A percentile compares a stretch with the other conserved stretches of the same genome.
These are phyloP conservation scores for Athelia psychrophila DNA, from an alignment of 1,284 basidiomycete genomes.

Conservation along the genomic window DNA sequence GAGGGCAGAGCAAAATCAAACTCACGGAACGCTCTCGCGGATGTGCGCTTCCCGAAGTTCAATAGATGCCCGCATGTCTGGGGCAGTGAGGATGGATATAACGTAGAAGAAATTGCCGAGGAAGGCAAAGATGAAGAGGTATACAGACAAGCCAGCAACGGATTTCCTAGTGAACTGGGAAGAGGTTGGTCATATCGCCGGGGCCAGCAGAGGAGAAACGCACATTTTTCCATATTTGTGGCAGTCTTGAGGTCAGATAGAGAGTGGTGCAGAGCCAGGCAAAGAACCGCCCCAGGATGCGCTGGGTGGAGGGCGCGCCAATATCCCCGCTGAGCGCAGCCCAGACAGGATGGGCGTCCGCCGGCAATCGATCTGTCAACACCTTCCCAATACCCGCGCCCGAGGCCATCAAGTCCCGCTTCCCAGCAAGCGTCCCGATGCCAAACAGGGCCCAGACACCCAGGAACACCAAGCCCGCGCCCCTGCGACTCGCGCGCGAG, in stretches of 20 bases:
- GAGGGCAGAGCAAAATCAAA: slow-evolving; percentile 14
- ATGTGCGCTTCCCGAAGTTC: slow-evolving; percentile 58
- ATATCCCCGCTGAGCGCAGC: slow-evolving; percentile 20
- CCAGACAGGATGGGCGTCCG: slow-evolving; percentile 8
- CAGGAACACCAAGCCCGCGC: slow-evolving; percentile 72
- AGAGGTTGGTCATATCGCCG: slow-evolving; percentile 1
- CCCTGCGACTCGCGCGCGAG: slow-evolving; percentile 60
- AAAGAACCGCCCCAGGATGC: slow-evolving; percentile 80
- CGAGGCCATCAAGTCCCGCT: slow-evolving; percentile 21
- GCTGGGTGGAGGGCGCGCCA: slow-evolving; percentile 41
- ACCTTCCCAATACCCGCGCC: slow-evolving; percentile 29
- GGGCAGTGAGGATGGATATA: slow-evolving; percentile 73
- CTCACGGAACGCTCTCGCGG: slow-evolving; percentile 74
- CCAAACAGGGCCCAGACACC: slow-evolving; percentile 69
- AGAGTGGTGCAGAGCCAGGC: slow-evolving; percentile 92
- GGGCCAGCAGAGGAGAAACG: slow-evolving; percentile 31
- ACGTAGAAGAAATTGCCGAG: slow-evolving; percentile 91
- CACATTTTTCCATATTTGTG: slow-evolving; percentile 98
- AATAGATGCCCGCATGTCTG: slow-evolving; percentile 50
- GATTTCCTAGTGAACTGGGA: slow-evolving; percentile 90
- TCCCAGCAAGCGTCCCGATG: slow-evolving; percentile 46
- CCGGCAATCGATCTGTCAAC: slow-evolving; percentile 26
- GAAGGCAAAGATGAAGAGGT: slow-evolving; percentile 90
- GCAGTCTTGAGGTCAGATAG: slow-evolving; percentile 88
- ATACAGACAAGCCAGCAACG: slow-evolving; percentile 92